These are phyloP conservation scores for Carex parvula DNA, from an alignment of 176 grass and related monocot genomes.

Conservation along the genomic window DNA sequence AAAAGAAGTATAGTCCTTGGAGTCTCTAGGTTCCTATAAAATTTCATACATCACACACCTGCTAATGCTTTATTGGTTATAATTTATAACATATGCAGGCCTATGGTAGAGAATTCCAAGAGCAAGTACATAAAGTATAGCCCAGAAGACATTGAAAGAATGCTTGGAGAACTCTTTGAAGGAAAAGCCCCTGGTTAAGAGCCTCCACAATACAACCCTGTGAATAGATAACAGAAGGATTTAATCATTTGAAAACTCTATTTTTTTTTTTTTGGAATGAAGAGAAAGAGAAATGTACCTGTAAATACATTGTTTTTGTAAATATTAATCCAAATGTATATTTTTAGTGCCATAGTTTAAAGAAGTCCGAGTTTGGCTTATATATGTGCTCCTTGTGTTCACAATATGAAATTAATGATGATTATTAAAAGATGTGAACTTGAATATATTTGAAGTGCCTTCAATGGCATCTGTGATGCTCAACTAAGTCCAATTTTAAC, in stretches of 20 bases:
- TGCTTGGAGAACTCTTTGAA: constrained; percentile 19
- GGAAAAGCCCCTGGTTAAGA: neutral
- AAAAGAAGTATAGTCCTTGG: neutral
- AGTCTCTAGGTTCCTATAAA: neutral
- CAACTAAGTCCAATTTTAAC: no score
- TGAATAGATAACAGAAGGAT: neutral
- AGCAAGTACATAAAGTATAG: constrained; percentile 14
- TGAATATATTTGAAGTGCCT: neutral
- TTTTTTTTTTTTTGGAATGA: neutral
- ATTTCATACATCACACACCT: neutral
- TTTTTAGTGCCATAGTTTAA: neutral
- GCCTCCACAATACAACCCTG: neutral
- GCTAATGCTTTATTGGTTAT: neutral
- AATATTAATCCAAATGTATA: neutral
- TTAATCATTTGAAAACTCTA: neutral
- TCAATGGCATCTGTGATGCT: no score
- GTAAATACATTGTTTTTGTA: neutral
- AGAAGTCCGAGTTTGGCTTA: neutral
- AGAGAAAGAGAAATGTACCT: neutral
- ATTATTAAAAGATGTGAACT: neutral
- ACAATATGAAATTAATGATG: neutral
- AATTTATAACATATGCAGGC: neutral
- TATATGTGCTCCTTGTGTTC: neutral
- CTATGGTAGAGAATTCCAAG: constrained; percentile 17
- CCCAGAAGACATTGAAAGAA: constrained; percentile 8